Percentiles rank a stretch among this genome's conserved stretches.
These are phyloP conservation scores for Trapa bicornis DNA, from an alignment of 345 rosid genomes.

Conservation along the genomic window DNA sequence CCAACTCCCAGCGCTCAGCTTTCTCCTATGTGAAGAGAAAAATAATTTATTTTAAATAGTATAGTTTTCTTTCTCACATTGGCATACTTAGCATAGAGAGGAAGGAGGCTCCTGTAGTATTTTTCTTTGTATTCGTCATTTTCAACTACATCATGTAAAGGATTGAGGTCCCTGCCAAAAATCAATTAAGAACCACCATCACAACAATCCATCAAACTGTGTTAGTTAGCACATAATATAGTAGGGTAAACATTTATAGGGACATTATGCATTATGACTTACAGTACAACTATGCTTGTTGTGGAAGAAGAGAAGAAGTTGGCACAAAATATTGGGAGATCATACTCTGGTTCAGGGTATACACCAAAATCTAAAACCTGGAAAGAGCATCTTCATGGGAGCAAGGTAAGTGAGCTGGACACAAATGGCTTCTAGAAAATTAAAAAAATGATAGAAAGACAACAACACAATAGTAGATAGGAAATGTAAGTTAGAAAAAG, in stretches of 20 bases:
- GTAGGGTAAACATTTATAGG: neutral
- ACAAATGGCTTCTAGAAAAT: too few species aligned
- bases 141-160: constrained; percentile 50
- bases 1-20: neutral
- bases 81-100: constrained; percentile 50
- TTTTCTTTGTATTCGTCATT: constrained; percentile 56
- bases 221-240: neutral
- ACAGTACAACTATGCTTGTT: constrained; percentile 72
- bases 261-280: too few species aligned
- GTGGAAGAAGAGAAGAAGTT: constrained; percentile 65
- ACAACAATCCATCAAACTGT: neutral
- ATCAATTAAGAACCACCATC: neutral
- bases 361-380: too few species aligned
- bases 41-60: neutral
- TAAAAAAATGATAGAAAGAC: too few species aligned
- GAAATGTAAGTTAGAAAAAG: too few species aligned
- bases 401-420: too few species aligned
- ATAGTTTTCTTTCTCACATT: constrained; percentile 31
- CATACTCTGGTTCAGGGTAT: too few species aligned
- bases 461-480: too few species aligned
- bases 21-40: neutral
- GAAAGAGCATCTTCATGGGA: too few species aligned
- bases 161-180: constrained; percentile 72
- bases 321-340: constrained; percentile 29
- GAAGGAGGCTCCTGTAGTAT: constrained; percentile 49